Base-by-base conservation (phyloP, 2,329 filamentous ascomycete genomes). In the Claviceps sp. region DNA sequence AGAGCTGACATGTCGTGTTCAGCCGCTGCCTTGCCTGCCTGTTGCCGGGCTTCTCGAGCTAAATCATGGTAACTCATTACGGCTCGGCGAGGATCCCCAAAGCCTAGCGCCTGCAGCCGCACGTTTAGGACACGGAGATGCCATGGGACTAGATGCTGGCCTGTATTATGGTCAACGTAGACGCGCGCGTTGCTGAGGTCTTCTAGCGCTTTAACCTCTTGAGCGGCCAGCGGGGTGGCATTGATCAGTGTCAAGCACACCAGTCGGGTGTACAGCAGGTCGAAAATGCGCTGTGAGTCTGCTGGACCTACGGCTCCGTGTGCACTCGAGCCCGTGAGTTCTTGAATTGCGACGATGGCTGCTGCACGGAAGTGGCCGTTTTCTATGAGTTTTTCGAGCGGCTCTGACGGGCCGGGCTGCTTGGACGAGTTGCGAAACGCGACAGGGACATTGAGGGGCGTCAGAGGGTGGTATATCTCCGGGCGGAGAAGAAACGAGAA, bases 1-100 rank as follows among this genome's bases (percentile, higher is more conserved):
- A 74, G 70, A 22, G 80, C 78, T 1, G 80, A 73, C 49, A 76
- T 73, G 10, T 77, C 74, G 41, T 73, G 71, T 37, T 58, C 61
- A 11, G 59, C 61, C 5, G 60, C 63, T 0, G 79, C 74, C 37
- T 69, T 72, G 17, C 71, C 68, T 5, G 87, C 71, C 52, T 77
- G 75, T 2, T 73, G 70, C 17, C 89, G 75, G 2, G 87, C 88
- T 65, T 95, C 89, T 8, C 86, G 70, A 0, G 84, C 89, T 2
- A 97, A 76, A 56, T 95, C 89, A 64, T 95, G 95, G 64, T 95
- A 88, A 45, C 86, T 87, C 75, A 93, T 91, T 53, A 98, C 84
- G 3, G 87, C 86, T 55, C 90, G 78, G 4, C 91, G 77, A 48
- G 84, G 80, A 67, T 98, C 93, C 4, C 84, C 84, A 57, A 93